Evolutionary conservation across 345 rosid genomes (phyloP), one percentile per base, ranked within the genome.

Genomic region (Lepidium africanum): DNA sequence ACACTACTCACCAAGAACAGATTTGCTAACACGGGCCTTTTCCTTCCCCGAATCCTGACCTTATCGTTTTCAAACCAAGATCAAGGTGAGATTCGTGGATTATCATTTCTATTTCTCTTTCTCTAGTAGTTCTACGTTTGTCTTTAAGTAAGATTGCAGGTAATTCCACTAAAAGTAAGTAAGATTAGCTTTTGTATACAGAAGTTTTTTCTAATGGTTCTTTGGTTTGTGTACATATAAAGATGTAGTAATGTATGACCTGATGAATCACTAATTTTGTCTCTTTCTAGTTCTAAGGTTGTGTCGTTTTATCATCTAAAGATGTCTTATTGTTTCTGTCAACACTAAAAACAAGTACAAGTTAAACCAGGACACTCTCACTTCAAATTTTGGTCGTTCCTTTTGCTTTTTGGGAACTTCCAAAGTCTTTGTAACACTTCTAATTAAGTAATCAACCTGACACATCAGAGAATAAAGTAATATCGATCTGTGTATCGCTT

Each of bases 1-100:
- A 78, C 84, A 79, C 83, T 12, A 84, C 88, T 86, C 84, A 87
- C 90, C 78, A 79, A 65, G 78, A 74, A 53, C 85, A 71, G 77
- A 74, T 61, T 67, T 67, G 63, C 77, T 73, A 73, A 66, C 68
- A 60, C 51, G 51, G 51, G 65, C 43, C 51, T n/a, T 52, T 43
- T 53, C 68, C 21, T 67, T 67, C 69, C 69, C 16, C 48, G 63
- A 59, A 73, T 74, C 80, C 63, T 35, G 63, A 78, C 83, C 76
- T 67, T 75, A 42, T 73, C 73, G 69, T 67, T 74, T 74, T 74
- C 67, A 74, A 72, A 67, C 67, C 67, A 64, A 59, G 72, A 73
- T 74, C 54, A 67, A 74, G 78, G 78, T 67, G 51, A 43, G 61
- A 73, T 72, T 63, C 56, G 37, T 9, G 9, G 71, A 47, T 65